These are phyloP conservation scores for Carex littledalei DNA, from an alignment of 176 grass and related monocot genomes.

Conservation along the genomic window DNA sequence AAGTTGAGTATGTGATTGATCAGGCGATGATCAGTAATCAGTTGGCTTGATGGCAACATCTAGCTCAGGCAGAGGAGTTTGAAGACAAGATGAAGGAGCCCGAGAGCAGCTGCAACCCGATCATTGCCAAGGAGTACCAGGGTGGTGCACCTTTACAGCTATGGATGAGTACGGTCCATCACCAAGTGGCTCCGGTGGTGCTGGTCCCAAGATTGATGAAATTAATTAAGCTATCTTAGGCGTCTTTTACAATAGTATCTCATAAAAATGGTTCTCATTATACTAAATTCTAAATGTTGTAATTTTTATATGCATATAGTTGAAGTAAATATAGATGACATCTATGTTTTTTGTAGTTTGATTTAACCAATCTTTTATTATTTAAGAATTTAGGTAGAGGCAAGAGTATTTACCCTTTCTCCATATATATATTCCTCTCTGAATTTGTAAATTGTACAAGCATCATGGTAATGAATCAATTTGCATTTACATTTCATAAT, in stretches of 20 bases:
- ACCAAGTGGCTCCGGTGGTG: background rate
- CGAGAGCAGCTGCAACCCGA: constrained; percentile 56
- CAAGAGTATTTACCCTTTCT: no score
- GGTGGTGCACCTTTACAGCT: constrained; percentile 26
- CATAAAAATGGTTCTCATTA: no score
- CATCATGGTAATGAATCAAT: no score
- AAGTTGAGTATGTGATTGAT: constrained; percentile 55
- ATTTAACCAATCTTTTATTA: no score
- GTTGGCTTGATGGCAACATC: constrained; percentile 61
- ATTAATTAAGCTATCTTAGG: background rate
- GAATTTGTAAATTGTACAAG: no score
- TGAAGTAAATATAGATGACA: no score
- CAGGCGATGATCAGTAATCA: constrained; percentile 54
- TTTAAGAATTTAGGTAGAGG: no score
- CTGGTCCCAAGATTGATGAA: constrained; percentile 14
- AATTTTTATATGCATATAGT: no score
- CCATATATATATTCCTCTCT: no score
- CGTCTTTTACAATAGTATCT: background rate
- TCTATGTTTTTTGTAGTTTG: no score
- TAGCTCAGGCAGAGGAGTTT: constrained; percentile 49
- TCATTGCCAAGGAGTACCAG: constrained; percentile 77
- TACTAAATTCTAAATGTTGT: no score
- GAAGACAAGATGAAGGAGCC: constrained; percentile 71
- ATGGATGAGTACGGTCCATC: constrained; percentile 33
- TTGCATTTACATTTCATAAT: no score